These are phyloP conservation scores for Nakaseomyces sp. DNA, from an alignment of 1,139 yeast genomes.

Conservation along the genomic window DNA sequence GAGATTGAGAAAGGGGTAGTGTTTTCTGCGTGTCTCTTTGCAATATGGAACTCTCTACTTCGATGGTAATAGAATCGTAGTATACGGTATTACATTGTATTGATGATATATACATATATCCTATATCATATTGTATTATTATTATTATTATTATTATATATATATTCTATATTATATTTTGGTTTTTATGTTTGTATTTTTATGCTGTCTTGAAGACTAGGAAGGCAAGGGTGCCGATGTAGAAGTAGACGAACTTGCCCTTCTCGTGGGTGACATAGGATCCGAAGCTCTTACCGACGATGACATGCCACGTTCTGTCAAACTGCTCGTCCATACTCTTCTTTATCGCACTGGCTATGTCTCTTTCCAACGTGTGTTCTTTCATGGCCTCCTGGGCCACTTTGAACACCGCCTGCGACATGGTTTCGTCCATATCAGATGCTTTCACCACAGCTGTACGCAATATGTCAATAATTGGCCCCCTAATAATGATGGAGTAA, in stretches of 20 bases:
- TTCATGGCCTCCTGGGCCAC: slow-evolving; percentile 48
- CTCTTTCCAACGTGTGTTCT: slow-evolving; percentile 49
- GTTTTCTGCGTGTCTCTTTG: no score
- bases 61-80: no score
- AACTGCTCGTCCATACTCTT: slow-evolving; percentile 58
- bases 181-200: no score
- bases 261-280: slow-evolving; percentile 85
- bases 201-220: slow-evolving; percentile 73
- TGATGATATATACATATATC: not conserved
- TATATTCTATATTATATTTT: no score
- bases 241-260: slow-evolving; percentile 77
- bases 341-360: slow-evolving; percentile 73
- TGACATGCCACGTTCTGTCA: slow-evolving; percentile 91
- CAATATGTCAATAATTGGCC: no score
- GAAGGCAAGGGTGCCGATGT: slow-evolving; percentile 72
- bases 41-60: no score
- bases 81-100: not conserved
- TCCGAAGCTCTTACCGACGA: slow-evolving; percentile 90
- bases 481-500: no score
- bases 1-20: no score
- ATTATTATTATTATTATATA: no score
- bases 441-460: slow-evolving; percentile 29
- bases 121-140: no score
- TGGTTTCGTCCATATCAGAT: slow-evolving; percentile 40
- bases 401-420: slow-evolving; percentile 52